A percentile compares a stretch with the other conserved stretches of the same genome.
phyloP scores from a whole-genome alignment of 306 rosid genomes.

The Delonix regia region DNA sequence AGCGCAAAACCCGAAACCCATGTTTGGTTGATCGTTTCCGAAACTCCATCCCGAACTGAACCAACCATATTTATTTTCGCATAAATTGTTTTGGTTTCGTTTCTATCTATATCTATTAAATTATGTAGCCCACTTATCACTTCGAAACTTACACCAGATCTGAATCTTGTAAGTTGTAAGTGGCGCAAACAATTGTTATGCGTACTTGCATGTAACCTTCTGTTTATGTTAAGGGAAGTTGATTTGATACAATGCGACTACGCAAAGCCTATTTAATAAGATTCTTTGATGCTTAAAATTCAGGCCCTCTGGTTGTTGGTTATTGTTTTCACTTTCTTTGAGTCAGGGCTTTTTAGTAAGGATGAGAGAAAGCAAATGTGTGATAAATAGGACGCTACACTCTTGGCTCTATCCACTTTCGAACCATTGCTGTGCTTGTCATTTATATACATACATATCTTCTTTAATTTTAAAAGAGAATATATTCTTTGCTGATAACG shows the following conservation, averaged over 20 bases:
- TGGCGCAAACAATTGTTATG: neutral
- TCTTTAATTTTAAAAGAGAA: neutral
- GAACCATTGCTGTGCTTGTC: slow-evolving; percentile 19
- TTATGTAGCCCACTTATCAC: neutral
- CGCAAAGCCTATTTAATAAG: neutral
- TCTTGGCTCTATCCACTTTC: slow-evolving; percentile 14
- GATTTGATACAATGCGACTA: neutral
- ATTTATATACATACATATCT: neutral
- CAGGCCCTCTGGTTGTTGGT: slow-evolving; percentile 3
- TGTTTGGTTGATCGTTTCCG: neutral
- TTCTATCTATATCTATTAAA: neutral
- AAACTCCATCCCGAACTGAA: neutral
- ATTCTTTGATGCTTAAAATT: slow-evolving; percentile 22
- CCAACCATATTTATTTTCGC: neutral
- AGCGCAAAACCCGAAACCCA: neutral
- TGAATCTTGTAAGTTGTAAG: neutral
- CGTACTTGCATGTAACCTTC: neutral
- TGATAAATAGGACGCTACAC: neutral
- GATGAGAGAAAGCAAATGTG: slow-evolving; percentile 12
- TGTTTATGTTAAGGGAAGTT: slow-evolving; percentile 1
- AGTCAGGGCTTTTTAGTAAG: neutral
- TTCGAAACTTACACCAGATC: neutral
- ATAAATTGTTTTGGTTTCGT: neutral
- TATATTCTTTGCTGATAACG: slow-evolving; percentile 29
- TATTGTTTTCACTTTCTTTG: slow-evolving; percentile 6